Percentiles rank a stretch among this genome's conserved stretches.
Conservation (phyloP, 192 early-diverging fungal genomes). For the Pilaira anomala region DNA sequence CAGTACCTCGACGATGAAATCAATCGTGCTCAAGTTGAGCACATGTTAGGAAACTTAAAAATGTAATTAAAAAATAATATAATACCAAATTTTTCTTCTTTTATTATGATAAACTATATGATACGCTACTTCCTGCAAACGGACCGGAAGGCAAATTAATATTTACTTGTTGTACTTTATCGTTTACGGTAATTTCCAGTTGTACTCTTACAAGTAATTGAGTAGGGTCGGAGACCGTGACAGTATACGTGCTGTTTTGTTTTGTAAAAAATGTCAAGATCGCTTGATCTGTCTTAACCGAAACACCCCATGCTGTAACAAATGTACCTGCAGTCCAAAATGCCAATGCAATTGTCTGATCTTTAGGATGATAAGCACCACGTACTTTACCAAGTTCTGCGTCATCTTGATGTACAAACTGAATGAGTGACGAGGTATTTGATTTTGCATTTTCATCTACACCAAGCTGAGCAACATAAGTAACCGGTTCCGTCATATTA, state of each 20-base stretch:
- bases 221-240: conserved; percentile 22
- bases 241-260: not conserved
- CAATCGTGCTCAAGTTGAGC: conserved; percentile 28
- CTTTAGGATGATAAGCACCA: conserved; percentile 1
- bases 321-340: conserved; percentile 6
- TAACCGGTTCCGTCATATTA: not conserved
- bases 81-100: not conserved
- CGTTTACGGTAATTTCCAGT: not conserved
- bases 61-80: not conserved
- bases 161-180: not conserved
- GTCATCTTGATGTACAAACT: not conserved
- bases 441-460: not conserved
- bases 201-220: not conserved
- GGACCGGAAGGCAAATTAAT: not conserved
- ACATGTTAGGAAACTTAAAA: conserved; percentile 20
- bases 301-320: not conserved
- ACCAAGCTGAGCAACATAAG: conserved; percentile 17
- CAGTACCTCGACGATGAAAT: conserved; percentile 31
- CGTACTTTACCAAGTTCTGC: not conserved
- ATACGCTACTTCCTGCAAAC: not conserved
- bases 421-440: not conserved
- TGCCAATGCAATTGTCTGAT: conserved; percentile 10
- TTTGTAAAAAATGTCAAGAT: conserved; percentile 14
- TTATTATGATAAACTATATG: conserved; percentile 7
- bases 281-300: not conserved